Conservation (phyloP, 176 grass and related monocot species). For the Avena sativa region DNA sequence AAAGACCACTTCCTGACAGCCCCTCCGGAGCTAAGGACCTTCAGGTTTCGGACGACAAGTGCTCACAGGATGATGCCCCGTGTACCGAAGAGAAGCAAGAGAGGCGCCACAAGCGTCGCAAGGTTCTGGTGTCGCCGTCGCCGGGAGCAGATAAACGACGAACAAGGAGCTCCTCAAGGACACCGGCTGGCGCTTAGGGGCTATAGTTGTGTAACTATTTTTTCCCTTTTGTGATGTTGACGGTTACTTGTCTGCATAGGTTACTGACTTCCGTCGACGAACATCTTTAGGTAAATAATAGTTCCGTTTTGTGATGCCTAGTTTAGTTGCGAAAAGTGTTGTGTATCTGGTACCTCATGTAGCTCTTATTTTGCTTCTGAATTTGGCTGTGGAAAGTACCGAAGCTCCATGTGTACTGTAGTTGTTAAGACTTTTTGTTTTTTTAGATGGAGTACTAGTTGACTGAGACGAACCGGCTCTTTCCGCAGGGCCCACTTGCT, state of each 20-base stretch:
- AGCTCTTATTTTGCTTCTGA: neutral
- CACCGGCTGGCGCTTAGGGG: conserved; percentile 8
- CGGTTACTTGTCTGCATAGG: conserved; percentile 6
- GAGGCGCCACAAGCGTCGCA: conserved; percentile 66
- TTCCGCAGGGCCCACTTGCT: too few relatives aligned
- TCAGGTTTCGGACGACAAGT: conserved; percentile 29
- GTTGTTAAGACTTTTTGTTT: too few relatives aligned
- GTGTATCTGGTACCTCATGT: too few relatives aligned
- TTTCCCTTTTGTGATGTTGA: neutral
- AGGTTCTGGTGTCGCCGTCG: conserved; percentile 32
- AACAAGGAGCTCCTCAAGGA: conserved; percentile 51
- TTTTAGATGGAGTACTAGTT: too few relatives aligned
- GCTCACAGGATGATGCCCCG: conserved; percentile 36
- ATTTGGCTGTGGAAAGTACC: neutral
- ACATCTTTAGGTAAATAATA: neutral
- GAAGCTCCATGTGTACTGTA: too few relatives aligned
- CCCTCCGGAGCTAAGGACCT: neutral
- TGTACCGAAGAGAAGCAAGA: conserved; percentile 40
- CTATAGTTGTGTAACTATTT: neutral
- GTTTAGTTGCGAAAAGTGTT: neutral
- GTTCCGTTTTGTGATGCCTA: neutral
- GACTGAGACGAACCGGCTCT: too few relatives aligned
- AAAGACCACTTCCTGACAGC: conserved; percentile 28
- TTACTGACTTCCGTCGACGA: neutral
- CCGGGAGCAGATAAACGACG: conserved; percentile 41